Evolutionary conservation across 495 filamentous ascomycete genomes (phyloP).

Genomic region (Stereocaulon alpinum): DNA sequence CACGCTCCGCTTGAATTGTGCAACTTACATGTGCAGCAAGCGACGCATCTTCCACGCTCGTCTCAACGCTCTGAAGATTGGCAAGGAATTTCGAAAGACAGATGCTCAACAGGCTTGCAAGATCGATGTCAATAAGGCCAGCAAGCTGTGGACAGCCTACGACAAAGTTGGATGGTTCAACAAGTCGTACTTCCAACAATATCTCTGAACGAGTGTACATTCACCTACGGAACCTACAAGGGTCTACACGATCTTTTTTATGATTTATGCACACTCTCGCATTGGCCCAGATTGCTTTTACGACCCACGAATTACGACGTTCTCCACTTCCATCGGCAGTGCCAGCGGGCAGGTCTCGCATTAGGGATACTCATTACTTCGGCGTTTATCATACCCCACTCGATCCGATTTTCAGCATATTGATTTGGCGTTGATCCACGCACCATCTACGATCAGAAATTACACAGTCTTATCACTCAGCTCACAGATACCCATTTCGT

Average conservation of each 20-base stretch:
- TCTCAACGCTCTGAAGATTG: conserved; percentile 53
- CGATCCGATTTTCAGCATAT: background rate
- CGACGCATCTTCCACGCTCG: conserved; percentile 80
- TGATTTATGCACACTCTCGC: background rate
- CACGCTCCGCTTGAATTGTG: conserved; percentile 73
- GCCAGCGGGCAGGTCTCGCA: conserved; percentile 7
- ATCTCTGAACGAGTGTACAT: conserved; percentile 27
- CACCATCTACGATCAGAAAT: conserved; percentile 6
- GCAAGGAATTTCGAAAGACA: conserved; percentile 94
- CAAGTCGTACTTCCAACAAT: conserved; percentile 45
- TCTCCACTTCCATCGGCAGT: background rate
- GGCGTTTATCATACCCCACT: conserved; percentile 9
- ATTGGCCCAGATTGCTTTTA: conserved; percentile 1
- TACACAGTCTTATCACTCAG: conserved; percentile 7
- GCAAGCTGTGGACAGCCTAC: conserved; percentile 86
- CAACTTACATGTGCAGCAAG: conserved; percentile 91
- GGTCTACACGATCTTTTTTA: background rate
- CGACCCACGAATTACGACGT: conserved; percentile 3
- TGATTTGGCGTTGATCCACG: background rate
- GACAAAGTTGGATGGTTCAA: conserved; percentile 86
- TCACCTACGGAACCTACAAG: background rate
- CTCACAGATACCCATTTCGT: conserved; percentile 16
- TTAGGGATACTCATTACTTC: background rate
- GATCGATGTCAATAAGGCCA: conserved; percentile 98
- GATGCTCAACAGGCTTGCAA: conserved; percentile 94